phyloP scores from a whole-genome alignment of 2,329 filamentous ascomycete genomes.

The Colletotrichum musae region DNA sequence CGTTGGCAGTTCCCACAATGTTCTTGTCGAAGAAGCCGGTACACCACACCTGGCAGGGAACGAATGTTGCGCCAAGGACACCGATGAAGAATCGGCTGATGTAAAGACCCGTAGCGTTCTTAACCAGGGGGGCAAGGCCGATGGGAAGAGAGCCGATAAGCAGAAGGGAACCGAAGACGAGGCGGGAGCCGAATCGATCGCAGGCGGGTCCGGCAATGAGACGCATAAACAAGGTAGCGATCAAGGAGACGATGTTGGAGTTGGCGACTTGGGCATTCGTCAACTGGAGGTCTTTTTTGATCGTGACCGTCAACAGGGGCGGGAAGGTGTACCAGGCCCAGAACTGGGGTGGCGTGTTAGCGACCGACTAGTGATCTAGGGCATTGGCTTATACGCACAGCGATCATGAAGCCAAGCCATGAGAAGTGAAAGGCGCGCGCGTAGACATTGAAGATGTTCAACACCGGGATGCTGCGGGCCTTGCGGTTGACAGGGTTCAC shows the following conservation, averaged over 20 bases:
- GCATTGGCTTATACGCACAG: slow-evolving; percentile 73
- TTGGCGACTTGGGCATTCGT: slow-evolving; percentile 82
- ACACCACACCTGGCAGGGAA: slow-evolving; percentile 92
- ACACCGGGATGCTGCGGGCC: slow-evolving; percentile 81
- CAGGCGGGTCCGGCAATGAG: slow-evolving; percentile 86
- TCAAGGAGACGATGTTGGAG: slow-evolving; percentile 89
- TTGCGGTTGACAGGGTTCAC: slow-evolving; percentile 90
- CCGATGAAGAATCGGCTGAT: slow-evolving; percentile 84
- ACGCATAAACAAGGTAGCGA: slow-evolving; percentile 82
- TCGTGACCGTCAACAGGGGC: slow-evolving; percentile 82
- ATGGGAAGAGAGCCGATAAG: slow-evolving; percentile 85
- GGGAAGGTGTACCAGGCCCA: slow-evolving; percentile 96
- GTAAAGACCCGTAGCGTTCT: slow-evolving; percentile 75
- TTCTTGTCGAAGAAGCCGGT: slow-evolving; percentile 96
- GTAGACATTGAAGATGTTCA: slow-evolving; percentile 85
- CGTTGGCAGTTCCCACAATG: slow-evolving; percentile 89
- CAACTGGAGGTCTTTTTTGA: slow-evolving; percentile 83
- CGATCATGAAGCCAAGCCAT: slow-evolving; percentile 88
- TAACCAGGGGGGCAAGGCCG: slow-evolving; percentile 84
- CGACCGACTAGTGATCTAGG: neutral
- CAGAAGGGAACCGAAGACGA: slow-evolving; percentile 84
- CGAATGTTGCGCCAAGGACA: slow-evolving; percentile 83
- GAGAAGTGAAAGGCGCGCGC: slow-evolving; percentile 93
- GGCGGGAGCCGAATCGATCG: slow-evolving; percentile 85
- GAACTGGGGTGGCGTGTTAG: slow-evolving; percentile 64